phyloP scores from a whole-genome alignment of 768 basidiomycete species.

The Amanita inopinata region DNA sequence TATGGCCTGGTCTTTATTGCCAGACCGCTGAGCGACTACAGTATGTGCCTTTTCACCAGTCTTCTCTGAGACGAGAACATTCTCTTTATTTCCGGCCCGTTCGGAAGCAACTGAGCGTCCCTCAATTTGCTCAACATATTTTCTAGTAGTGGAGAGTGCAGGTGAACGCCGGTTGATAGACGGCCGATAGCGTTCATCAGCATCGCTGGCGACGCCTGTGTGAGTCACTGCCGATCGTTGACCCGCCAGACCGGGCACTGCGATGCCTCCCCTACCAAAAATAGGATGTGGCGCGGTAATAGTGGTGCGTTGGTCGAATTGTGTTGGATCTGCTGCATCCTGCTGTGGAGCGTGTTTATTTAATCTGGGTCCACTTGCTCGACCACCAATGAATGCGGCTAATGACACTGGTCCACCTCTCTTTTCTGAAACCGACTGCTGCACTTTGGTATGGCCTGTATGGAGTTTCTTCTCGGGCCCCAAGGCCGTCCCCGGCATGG shows the following conservation, averaged over 20 bases:
- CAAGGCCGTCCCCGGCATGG: background rate
- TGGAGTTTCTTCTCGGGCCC: conserved; percentile 15
- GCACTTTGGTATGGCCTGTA: conserved; percentile 16
- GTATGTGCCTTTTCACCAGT: conserved; percentile 41
- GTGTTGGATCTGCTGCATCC: conserved; percentile 53
- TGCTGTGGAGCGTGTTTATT: conserved; percentile 65
- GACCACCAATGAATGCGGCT: conserved; percentile 76
- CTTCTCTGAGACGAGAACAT: background rate
- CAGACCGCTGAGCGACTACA: conserved; percentile 19
- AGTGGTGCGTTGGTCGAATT: conserved; percentile 53
- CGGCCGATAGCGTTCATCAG: conserved; percentile 3
- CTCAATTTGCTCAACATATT: conserved; percentile 28
- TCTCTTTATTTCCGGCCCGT: conserved; percentile 21
- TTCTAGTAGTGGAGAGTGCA: conserved; percentile 24
- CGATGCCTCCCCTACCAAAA: conserved; percentile 66
- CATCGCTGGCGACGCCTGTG: background rate
- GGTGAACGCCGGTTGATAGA: conserved; percentile 15
- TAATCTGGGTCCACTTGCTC: conserved; percentile 63
- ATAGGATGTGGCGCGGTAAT: conserved; percentile 55
- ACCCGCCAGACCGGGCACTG: conserved; percentile 61
- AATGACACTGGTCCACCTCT: conserved; percentile 53
- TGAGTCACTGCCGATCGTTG: conserved; percentile 9
- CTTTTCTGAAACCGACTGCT: conserved; percentile 13
- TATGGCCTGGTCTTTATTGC: background rate
- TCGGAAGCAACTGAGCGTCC: conserved; percentile 27